phyloP scores from a whole-genome alignment of 2,329 filamentous ascomycete genomes.

The Stachybotrys echinatus region DNA sequence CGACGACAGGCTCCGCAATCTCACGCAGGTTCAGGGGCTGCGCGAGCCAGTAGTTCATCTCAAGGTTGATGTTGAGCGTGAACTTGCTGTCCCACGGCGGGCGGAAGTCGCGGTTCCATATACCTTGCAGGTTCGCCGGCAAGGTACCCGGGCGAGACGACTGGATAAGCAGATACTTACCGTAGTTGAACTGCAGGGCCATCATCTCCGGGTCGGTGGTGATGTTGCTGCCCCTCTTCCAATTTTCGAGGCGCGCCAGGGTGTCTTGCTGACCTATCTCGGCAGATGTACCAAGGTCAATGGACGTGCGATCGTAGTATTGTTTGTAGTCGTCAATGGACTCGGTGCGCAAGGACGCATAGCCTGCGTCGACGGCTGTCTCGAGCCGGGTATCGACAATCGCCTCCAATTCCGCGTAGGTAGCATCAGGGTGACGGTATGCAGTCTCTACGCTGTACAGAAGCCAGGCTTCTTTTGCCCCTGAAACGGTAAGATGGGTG shows the following conservation, averaged over 20 bases:
- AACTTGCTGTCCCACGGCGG: slow-evolving; percentile 37
- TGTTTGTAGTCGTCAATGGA: slow-evolving; percentile 6
- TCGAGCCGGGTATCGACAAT: background rate
- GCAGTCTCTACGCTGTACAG: slow-evolving; percentile 7
- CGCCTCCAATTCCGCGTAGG: background rate
- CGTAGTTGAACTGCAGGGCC: slow-evolving; percentile 25
- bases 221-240: background rate
- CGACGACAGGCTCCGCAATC: slow-evolving; percentile 30
- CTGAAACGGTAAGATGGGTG: slow-evolving; percentile 3
- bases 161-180: slow-evolving; percentile 27
- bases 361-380: background rate
- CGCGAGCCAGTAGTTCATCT: slow-evolving; percentile 36
- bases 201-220: slow-evolving; percentile 13
- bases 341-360: background rate
- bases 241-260: background rate
- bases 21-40: slow-evolving; percentile 17
- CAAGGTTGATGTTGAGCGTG: slow-evolving; percentile 37
- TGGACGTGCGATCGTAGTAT: slow-evolving; percentile 6
- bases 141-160: slow-evolving; percentile 22
- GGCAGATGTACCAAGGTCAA: slow-evolving; percentile 9
- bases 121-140: slow-evolving; percentile 37
- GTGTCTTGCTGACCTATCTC: background rate
- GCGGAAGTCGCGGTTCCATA: slow-evolving; percentile 34
- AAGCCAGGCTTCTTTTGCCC: slow-evolving; percentile 8
- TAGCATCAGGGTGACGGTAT: slow-evolving; percentile 1